Base-by-base conservation (phyloP, 2,329 filamentous ascomycete genomes). In the Aspergillus transmontanensis region DNA sequence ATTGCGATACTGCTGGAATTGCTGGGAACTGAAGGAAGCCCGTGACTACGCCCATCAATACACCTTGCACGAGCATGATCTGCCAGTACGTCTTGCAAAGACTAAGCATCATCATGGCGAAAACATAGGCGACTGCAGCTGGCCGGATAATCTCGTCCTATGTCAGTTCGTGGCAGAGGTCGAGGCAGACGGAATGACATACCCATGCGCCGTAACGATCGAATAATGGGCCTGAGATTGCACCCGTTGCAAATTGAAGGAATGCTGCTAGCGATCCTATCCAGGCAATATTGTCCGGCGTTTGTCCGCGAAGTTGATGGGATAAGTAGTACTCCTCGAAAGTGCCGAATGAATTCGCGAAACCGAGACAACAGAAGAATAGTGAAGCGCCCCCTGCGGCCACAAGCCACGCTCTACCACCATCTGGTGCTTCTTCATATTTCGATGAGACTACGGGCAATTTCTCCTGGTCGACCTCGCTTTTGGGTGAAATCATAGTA, bases 31-130 rank as follows among this genome's bases (percentile, higher is more conserved):
- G 74, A 4, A 84, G 67, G 1, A 85, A 71, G 0, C 79, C 80
- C 66, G 78, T 80, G 4, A 54, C 23, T 2, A 70, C 41, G 11
- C 71, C 70, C 7, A 66, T 57, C 2, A 71, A 48, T 10, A 72
- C 56, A 1, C 68, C 72, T 56, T 76, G 71, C 2, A 67, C 71
- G 3, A 77, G 72, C 36, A 86, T 74, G 68, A 85, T 82, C 36
- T 86, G 84, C 66, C 82, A 86, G 71, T 85, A 86, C 59, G 83
- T 65, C 0, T 78, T 83, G 57, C 80, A 87, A 62, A 90, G 74
- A 6, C 81, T 84, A 0, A 85, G 81, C 86, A 89, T 88, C 85
- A 90, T 89, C 6, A 90, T 70, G 5, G 86, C 85, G 59, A 89
- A 85, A 21, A 90, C 82, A 36, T 65, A 68, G 5, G 59, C n/a